Evolutionary conservation across 768 basidiomycete species (phyloP), one percentile per base, ranked within the genome.

Genomic region (Lactifluus volemus): DNA sequence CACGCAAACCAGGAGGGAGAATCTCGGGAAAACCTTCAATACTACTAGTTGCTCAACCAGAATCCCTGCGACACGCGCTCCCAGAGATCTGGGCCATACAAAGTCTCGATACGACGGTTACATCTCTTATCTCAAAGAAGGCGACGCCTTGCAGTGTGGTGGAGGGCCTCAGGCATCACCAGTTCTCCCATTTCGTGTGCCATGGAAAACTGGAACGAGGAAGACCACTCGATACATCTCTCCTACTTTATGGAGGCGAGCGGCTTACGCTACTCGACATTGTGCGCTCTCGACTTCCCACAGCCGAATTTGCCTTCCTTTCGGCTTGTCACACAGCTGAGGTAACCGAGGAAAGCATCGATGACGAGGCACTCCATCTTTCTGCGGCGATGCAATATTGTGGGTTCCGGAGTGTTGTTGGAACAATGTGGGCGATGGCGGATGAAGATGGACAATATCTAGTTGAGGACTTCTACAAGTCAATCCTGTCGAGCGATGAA

Each of bases 401-500:
- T 17, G 63, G 65, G 14, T 66, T 64, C 47, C 45, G 58, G 14
- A 57, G 63, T 17, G 55, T 62, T 4, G 60, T 63, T 7, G 64
- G 47, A 17, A 62, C 64, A 11, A 54, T 60, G 39, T 62, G 64
- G 65, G 39, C 36, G 11, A 61, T 65, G 62, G 45, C 17, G 3
- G 55, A 66, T n/a, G 7, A 5, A 1, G 65, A 65, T 38, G 59
- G 53, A 32, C 59, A 36, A 19, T 36, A 32, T 2, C 32, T 66
- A 19, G 49, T 44, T 12, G 21, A 55, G 17, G 3, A 39, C 4
- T 39, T 64, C 15, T 52, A 47, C 30, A 41, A 25, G 50, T 55
- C 59, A 4, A n/a, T 42, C 10, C 14, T 51, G n/a, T 54, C 36
- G 10, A 21, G 25, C 10, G 41, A 11, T 15, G 10, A 34, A 32